Conservation (phyloP, 345 rosid genomes). For the Hypericum perforatum region DNA sequence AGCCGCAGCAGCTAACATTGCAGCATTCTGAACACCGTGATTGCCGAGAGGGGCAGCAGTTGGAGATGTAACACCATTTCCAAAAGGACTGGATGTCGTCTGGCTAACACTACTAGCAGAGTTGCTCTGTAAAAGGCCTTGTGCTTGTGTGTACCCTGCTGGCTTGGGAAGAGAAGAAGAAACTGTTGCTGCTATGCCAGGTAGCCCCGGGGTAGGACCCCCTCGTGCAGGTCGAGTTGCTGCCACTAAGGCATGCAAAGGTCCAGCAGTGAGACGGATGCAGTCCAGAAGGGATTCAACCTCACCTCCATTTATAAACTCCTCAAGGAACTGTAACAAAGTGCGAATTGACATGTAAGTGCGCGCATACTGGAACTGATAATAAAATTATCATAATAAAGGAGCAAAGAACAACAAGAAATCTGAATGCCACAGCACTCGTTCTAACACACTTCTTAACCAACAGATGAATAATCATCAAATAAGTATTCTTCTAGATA, state of each 20-base stretch:
- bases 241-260: conserved; percentile 87
- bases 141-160: conserved; percentile 45
- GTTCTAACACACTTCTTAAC: too few species aligned
- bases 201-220: conserved; percentile 52
- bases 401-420: too few species aligned
- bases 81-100: conserved; percentile 33
- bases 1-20: conserved; percentile 72
- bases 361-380: too few species aligned
- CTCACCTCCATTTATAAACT: conserved; percentile 91
- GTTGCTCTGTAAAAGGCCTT: conserved; percentile 42
- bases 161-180: conserved; percentile 57
- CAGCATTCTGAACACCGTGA: conserved; percentile 56
- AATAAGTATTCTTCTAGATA: too few species aligned
- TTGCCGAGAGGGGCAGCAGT: conserved; percentile 47
- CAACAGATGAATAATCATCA: too few species aligned
- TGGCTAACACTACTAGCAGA: conserved; percentile 40
- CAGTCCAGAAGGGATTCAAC: conserved; percentile 95
- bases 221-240: conserved; percentile 99
- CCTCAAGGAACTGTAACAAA: conserved; percentile 62
- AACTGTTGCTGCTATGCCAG: conserved; percentile 40
- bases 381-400: too few species aligned
- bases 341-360: too few species aligned
- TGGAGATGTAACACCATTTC: conserved; percentile 38
- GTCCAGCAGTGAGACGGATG: conserved; percentile 95
- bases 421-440: too few species aligned